A percentile compares a stretch with the other conserved stretches of the same genome.
Evolutionary conservation across 2,329 filamentous ascomycete species (phyloP).

Genomic region (Pseudopyrenochaeta lycopersici): DNA sequence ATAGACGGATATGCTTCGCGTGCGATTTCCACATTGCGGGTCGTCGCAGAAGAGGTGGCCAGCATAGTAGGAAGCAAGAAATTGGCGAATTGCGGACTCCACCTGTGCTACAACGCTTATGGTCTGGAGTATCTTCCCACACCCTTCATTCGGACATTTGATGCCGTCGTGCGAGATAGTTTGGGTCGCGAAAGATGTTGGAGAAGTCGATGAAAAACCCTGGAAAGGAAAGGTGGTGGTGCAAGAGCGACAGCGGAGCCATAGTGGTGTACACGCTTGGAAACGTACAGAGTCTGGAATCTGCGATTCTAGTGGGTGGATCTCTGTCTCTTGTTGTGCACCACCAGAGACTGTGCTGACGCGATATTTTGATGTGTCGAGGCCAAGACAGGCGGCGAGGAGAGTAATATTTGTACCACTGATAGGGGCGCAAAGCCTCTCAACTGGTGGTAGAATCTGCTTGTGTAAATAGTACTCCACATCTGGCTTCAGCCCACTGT

Average conservation of each 20-base stretch:
- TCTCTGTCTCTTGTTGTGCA: conserved; percentile 54
- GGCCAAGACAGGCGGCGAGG: conserved; percentile 90
- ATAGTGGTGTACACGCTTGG: conserved; percentile 78
- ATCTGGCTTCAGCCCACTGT: conserved; percentile 80
- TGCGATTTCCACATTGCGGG: conserved; percentile 82
- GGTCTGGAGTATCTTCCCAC: conserved; percentile 70
- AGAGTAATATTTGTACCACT: conserved; percentile 88
- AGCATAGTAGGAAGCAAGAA: conserved; percentile 88
- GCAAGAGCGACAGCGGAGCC: conserved; percentile 83
- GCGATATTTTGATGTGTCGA: conserved; percentile 88
- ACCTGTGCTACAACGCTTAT: conserved; percentile 85
- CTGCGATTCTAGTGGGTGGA: conserved; percentile 92
- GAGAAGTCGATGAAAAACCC: conserved; percentile 64
- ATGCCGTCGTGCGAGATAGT: conserved; percentile 76
- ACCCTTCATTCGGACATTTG: conserved; percentile 71
- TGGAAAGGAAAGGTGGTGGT: conserved; percentile 77
- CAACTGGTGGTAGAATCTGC: conserved; percentile 97
- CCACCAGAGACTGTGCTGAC: conserved; percentile 68
- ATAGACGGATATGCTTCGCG: conserved; percentile 92
- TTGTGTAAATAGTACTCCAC: conserved; percentile 99
- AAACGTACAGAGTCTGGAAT: conserved; percentile 93
- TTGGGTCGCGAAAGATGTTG: conserved; percentile 22
- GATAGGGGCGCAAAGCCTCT: conserved; percentile 96
- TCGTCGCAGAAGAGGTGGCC: conserved; percentile 93
- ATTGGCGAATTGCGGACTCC: conserved; percentile 80